Conservation (phyloP, 2,329 filamentous ascomycete species). For the Bretziella fagacearum region DNA sequence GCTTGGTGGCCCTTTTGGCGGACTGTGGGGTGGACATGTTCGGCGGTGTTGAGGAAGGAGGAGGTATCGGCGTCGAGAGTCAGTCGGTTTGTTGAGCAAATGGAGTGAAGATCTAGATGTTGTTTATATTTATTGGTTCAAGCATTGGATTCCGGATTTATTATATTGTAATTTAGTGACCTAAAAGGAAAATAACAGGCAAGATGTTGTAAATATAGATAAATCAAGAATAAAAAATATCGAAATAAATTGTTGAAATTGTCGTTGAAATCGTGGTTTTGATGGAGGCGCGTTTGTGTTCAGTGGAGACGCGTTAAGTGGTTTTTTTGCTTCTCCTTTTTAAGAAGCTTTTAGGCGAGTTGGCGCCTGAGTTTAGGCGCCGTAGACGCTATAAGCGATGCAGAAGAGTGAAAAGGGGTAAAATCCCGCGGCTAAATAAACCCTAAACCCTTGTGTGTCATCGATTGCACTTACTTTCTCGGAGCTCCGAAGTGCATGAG, state of each 20-base stretch:
- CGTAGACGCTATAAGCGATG: not conserved
- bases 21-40: conserved; percentile 16
- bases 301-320: conserved; percentile 6
- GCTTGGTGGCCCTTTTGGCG: conserved; percentile 38
- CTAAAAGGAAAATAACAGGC: too few relatives aligned
- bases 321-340: not conserved
- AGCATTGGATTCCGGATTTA: too few relatives aligned
- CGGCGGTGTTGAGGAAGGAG: not conserved
- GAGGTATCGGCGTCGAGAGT: too few relatives aligned
- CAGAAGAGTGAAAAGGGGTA: not conserved
- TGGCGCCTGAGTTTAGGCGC: not conserved
- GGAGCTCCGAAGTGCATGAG: not conserved
- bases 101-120: too few relatives aligned
- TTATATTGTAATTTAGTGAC: too few relatives aligned
- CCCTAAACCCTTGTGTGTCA: not conserved
- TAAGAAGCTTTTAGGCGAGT: not conserved
- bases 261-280: too few relatives aligned
- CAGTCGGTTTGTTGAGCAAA: too few relatives aligned
- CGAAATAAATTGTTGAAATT: too few relatives aligned
- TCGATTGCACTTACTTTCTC: not conserved
- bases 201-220: too few relatives aligned
- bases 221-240: too few relatives aligned
- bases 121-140: too few relatives aligned
- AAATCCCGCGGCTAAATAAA: not conserved
- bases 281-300: not conserved